These are phyloP conservation scores for Globisporangium carolinianum DNA, from an alignment of 352 stramenopile genomes.

Conservation along the genomic window DNA sequence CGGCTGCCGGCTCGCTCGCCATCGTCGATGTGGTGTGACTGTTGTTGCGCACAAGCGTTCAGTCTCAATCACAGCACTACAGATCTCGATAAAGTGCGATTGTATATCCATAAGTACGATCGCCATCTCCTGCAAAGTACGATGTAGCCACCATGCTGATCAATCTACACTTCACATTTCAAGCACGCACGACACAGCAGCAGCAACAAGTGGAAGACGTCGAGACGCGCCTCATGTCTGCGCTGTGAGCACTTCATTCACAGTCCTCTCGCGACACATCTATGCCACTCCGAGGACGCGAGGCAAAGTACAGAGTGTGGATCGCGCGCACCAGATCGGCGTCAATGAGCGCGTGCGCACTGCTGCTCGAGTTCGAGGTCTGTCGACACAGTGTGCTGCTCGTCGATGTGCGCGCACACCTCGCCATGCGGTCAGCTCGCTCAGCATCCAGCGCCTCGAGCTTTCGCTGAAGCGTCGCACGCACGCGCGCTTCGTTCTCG, in stretches of 20 bases:
- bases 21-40: not conserved
- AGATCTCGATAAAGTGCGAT: too few relatives aligned
- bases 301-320: slow-evolving; percentile 23
- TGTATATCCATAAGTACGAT: too few relatives aligned
- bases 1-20: slow-evolving; percentile 6
- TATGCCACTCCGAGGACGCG: too few relatives aligned
- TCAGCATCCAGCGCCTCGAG: slow-evolving; percentile 7
- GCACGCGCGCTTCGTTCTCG: slow-evolving; percentile 4
- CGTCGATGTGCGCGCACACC: not conserved
- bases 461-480: slow-evolving; percentile 6
- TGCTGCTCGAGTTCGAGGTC: not conserved
- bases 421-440: not conserved
- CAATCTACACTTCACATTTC: too few relatives aligned
- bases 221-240: too few relatives aligned
- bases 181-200: too few relatives aligned
- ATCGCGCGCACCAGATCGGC: slow-evolving; percentile 25
- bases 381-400: not conserved
- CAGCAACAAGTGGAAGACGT: too few relatives aligned
- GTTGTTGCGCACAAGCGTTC: slow-evolving; percentile 6
- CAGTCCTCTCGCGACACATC: too few relatives aligned
- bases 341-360: slow-evolving; percentile 14
- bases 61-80: not conserved
- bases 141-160: not conserved
- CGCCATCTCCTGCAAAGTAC: not conserved
- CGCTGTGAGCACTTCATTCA: too few relatives aligned